Percentiles rank a stretch among this genome's conserved stretches.
Conservation (phyloP, 2,329 filamentous ascomycete genomes). For the Stachybotrys echinatus region DNA sequence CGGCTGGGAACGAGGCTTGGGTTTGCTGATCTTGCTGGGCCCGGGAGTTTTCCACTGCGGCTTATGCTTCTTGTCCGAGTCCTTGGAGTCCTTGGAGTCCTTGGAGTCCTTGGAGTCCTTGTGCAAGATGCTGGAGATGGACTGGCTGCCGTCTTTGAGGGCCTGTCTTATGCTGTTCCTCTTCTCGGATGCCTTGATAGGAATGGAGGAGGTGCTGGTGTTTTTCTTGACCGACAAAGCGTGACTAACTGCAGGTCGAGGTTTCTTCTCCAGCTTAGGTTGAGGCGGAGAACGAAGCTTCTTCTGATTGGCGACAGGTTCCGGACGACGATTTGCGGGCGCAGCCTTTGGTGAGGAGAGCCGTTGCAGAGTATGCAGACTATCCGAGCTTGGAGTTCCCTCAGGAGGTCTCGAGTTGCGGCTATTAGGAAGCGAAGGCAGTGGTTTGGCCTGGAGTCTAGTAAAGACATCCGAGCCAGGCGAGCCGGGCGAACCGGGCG, state of each 20-base stretch:
- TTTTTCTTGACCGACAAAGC: conserved; percentile 20
- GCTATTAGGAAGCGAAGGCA: no score
- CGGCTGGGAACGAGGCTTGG: neutral
- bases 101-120: conserved; percentile 34
- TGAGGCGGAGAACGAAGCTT: conserved; percentile 29
- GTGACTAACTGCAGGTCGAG: conserved; percentile 11
- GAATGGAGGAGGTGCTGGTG: conserved; percentile 1
- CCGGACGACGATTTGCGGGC: neutral
- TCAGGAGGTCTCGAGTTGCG: no score
- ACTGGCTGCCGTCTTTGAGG: conserved; percentile 43
- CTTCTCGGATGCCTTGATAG: conserved; percentile 14
- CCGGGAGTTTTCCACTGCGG: conserved; percentile 17
- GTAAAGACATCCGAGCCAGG: no score
- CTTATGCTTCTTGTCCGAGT: conserved; percentile 16
- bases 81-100: conserved; percentile 34
- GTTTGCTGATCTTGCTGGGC: conserved; percentile 5
- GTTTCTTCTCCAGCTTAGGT: conserved; percentile 11
- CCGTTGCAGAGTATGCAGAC: neutral
- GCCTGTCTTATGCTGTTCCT: conserved; percentile 33
- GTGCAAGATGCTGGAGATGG: conserved; percentile 42
- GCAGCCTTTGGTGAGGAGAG: neutral
- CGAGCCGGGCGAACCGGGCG: no score
- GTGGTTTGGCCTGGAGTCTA: no score
- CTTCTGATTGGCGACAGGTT: conserved; percentile 39
- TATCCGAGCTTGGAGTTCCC: no score